Evolutionary conservation across 805 yeast genomes (phyloP).

Genomic region (Yamadazyma akitaensis): DNA sequence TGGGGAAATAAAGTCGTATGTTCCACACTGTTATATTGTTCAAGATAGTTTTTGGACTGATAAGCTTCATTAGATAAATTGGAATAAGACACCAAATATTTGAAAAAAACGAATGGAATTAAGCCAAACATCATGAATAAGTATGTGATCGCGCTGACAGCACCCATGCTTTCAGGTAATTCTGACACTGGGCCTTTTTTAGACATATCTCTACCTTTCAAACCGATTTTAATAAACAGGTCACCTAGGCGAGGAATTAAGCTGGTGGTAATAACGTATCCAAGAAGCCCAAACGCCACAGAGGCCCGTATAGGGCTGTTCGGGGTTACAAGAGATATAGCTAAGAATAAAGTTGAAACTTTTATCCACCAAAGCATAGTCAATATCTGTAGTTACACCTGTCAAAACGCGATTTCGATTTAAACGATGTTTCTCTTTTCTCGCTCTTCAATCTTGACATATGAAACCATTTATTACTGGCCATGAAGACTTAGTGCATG

Average conservation of each 20-base stretch:
- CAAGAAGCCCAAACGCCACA: constrained; percentile 63
- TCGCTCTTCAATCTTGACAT: neutral
- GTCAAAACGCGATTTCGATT: constrained; percentile 1
- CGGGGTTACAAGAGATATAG: constrained; percentile 26
- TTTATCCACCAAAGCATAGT: constrained; percentile 8
- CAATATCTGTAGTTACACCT: neutral
- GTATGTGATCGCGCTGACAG: constrained; percentile 78
- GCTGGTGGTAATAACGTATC: constrained; percentile 55
- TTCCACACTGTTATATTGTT: constrained; percentile 32
- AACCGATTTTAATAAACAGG: constrained; percentile 70
- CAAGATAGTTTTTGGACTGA: constrained; percentile 29
- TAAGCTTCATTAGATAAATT: constrained; percentile 34
- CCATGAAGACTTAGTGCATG: constrained; percentile 90
- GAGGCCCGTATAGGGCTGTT: constrained; percentile 56
- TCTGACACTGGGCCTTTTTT: constrained; percentile 62
- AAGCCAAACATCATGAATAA: constrained; percentile 76
- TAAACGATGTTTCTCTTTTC: neutral
- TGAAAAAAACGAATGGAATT: constrained; percentile 84
- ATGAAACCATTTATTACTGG: constrained; percentile 79
- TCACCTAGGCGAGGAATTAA: constrained; percentile 69
- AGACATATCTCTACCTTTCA: constrained; percentile 81
- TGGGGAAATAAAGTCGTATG: constrained; percentile 61
- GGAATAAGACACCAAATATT: constrained; percentile 55
- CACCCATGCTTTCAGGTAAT: constrained; percentile 92
- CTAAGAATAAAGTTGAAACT: constrained; percentile 14